Base-by-base conservation (phyloP, 495 filamentous ascomycete genomes). In the Aspergillus bertholletiae region DNA sequence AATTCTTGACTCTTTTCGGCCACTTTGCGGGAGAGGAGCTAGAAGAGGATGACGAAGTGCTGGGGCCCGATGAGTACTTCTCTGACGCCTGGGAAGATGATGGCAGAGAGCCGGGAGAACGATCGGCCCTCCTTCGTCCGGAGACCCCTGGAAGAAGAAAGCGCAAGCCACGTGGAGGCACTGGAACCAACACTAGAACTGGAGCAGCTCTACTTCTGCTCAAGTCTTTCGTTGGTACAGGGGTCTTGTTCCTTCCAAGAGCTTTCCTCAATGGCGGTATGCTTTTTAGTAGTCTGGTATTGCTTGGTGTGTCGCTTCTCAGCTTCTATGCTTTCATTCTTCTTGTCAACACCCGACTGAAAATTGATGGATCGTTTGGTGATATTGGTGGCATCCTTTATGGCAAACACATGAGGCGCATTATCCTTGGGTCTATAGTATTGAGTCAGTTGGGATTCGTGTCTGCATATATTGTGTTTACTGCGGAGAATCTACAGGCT, bases 381-480 rank as follows among this genome's bases (percentile, higher is more conserved):
- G 94, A 97, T 61, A 96, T 98, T 61, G 94, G 95, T 49, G 91
- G 88, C 20, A 82, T 88, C 41, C 74, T 97, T n/a, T 97, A 90
- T 66, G 94, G 94, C 44, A 88, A 86, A 53, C 88, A 85, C 78
- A 89, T 98, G 88, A 81, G 93, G 55, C 80, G 80, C 40, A 77
- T 96, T 48, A 97, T 98, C 62, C 84, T 97, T 30, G 75, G 77
- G 22, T 97, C 93, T 0, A 93, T 98, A 59, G 91, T 97, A 27
- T 77, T 97, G 59, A 95, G 89, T 65, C 94, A 98, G 68, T 79
- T 98, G 46, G 94, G 94, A 30, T 98, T 98, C 65, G 89, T 96
- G 5, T 86, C 90, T 7, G 94, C 94, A n/a, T 97, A 97, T 70
- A 97, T 96, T 57, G 94, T 98, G 51, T 98, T 98, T 67, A 96